Evolutionary conservation across 176 grass and related monocot species (phyloP), one percentile per base, ranked within the genome.

Genomic region (Metroxylon sagu): DNA sequence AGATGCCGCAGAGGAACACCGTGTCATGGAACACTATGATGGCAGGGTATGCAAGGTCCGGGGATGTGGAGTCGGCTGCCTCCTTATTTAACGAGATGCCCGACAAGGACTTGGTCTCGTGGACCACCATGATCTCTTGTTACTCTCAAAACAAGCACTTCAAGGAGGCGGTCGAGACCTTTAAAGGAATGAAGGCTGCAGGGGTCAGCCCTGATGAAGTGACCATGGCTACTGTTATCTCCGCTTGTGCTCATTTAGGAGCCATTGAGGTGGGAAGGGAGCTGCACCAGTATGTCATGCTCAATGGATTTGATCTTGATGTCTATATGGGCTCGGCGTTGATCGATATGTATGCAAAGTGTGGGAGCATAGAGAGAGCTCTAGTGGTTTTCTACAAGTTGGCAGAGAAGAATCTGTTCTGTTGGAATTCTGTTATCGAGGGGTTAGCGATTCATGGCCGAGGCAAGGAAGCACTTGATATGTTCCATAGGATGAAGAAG

Each of bases 121-220:
- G 70, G 70, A 73, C 70, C 18, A 55, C 70, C 5, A 62, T 73
- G 49, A 73, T 73, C n/a, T 73, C 59, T 25, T 73, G 70, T 54
- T 73, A 73, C 29, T 62, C 50, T 14, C 70, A 54, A 18, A 73
- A 73, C 49, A 73, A 54, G 27, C 50, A 16, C n/a, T 63, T 54
- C 19, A 73, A 54, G 35, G 59, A 73, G 50, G 58, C 70, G 3
- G 52, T 72, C 0, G 28, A 39, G 28, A 25, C 59, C 27, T 72
- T 72, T 53, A 5, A 54, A 62, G 5, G 18, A 48, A 73, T 73
- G 70, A 63, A 31, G 19, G 15, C 70, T 14, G 50, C 29, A 39
- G 59, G 70, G 18, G 1, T 62, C n/a, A 54, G 50, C 5, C 59
- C 70, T 26, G 70, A 73, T 48, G 28, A 62, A 48, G 70, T 73